Conservation (phyloP, 176 grass and related monocot genomes). For the Triticum dicoccoides region DNA sequence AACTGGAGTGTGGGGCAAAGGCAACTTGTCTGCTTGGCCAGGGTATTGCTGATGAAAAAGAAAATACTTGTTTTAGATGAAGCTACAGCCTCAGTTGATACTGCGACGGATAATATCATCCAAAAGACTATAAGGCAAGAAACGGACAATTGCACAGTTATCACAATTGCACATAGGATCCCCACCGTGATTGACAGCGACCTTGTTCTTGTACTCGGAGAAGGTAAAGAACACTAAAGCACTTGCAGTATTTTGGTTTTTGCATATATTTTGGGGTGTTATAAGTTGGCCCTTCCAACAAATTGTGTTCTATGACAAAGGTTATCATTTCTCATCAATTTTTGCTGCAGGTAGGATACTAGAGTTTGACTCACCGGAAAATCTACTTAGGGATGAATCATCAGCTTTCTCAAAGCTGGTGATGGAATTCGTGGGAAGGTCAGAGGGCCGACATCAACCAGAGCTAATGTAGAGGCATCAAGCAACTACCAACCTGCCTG, state of each 20-base stretch:
- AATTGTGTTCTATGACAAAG: background rate
- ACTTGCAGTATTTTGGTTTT: background rate
- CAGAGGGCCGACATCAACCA: constrained; percentile 29
- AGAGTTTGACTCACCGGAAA: constrained; percentile 69
- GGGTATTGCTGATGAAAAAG: constrained; percentile 72
- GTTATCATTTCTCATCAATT: constrained; percentile 3
- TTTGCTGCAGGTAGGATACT: constrained; percentile 66
- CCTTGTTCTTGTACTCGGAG: constrained; percentile 76
- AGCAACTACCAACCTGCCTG: background rate
- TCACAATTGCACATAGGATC: constrained; percentile 84
- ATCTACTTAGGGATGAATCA: constrained; percentile 65
- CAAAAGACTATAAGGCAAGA: constrained; percentile 85
- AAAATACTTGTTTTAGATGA: constrained; percentile 93
- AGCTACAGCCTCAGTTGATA: constrained; percentile 91
- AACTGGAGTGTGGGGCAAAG: constrained; percentile 91
- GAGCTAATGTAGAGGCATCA: constrained; percentile 25
- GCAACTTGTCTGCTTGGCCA: constrained; percentile 84
- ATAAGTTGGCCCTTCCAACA: background rate
- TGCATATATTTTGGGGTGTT: background rate
- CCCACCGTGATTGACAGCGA: constrained; percentile 88
- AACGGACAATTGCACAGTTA: constrained; percentile 62
- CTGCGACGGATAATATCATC: constrained; percentile 82
- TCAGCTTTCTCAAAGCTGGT: constrained; percentile 81
- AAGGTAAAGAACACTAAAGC: constrained; percentile 47
- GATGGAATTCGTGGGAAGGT: constrained; percentile 70